phyloP scores from a whole-genome alignment of 2,329 filamentous ascomycete species.

The Sporothrix globosa region DNA sequence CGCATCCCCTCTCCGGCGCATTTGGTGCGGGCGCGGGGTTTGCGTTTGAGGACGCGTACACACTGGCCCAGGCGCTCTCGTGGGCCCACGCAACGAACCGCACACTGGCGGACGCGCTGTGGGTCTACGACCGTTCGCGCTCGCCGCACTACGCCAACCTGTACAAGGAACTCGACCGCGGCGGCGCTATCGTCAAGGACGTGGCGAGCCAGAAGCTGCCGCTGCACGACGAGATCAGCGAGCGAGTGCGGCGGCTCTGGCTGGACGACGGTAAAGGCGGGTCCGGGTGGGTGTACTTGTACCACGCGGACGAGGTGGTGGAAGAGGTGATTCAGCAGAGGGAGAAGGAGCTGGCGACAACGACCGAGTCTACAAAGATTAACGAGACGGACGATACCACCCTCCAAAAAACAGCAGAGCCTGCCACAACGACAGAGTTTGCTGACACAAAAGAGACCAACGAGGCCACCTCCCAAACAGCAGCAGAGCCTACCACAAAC shows the following conservation, averaged over 20 bases:
- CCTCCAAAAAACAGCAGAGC: too few relatives aligned
- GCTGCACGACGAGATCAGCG: conserved; percentile 34
- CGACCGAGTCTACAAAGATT: not conserved
- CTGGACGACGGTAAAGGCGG: conserved; percentile 8
- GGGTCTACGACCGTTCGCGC: conserved; percentile 33
- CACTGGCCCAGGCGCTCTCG: conserved; percentile 30
- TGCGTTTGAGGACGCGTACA: conserved; percentile 36
- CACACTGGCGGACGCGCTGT: conserved; percentile 26
- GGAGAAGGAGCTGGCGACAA: not conserved
- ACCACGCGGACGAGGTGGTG: conserved; percentile 32
- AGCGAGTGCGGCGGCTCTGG: conserved; percentile 31
- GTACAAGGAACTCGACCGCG: conserved; percentile 33
- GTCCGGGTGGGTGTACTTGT: conserved; percentile 33
- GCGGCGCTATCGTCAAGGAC: conserved; percentile 8
- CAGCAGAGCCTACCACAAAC: not conserved
- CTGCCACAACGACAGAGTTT: too few relatives aligned
- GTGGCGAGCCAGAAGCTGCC: conserved; percentile 29
- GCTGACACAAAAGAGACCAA: not conserved
- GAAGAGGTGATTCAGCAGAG: conserved; percentile 27
- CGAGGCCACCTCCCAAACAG: not conserved
- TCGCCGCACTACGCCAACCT: conserved; percentile 36
- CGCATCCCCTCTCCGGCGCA: conserved; percentile 49
- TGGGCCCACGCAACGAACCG: conserved; percentile 30
- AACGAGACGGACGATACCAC: too few relatives aligned
- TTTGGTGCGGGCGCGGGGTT: conserved; percentile 37